Conservation (phyloP, 2,329 filamentous ascomycete genomes). For the Fusarium liriodendri region DNA sequence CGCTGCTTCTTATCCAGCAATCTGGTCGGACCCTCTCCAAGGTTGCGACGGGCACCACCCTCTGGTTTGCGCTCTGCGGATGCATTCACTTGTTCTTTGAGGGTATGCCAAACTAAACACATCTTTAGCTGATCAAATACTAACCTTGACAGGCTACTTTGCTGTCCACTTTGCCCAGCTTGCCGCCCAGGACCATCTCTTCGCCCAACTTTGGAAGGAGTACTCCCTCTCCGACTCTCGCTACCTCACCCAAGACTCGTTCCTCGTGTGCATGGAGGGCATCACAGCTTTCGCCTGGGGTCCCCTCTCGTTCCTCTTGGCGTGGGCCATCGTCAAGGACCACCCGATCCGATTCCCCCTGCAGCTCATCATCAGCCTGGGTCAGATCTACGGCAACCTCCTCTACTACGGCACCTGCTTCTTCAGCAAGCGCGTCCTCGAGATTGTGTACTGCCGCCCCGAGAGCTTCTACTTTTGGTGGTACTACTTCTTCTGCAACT, state of each 20-base stretch:
- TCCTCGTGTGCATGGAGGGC: conserved; percentile 67
- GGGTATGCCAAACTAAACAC: conserved; percentile 37
- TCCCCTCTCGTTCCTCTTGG: conserved; percentile 61
- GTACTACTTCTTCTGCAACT: conserved; percentile 64
- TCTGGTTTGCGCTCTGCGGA: conserved; percentile 83
- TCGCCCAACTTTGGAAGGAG: conserved; percentile 69
- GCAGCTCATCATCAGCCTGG: conserved; percentile 59
- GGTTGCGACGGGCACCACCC: conserved; percentile 67
- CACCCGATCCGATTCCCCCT: conserved; percentile 61
- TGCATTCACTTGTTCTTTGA: conserved; percentile 59
- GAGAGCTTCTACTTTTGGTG: conserved; percentile 64
- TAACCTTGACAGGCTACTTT: conserved; percentile 57
- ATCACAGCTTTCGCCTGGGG: conserved; percentile 66
- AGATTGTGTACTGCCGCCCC: conserved; percentile 59
- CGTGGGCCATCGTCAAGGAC: conserved; percentile 55
- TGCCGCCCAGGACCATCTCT: conserved; percentile 53
- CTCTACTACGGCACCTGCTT: conserved; percentile 63
- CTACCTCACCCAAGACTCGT: conserved; percentile 64
- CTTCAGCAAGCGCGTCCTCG: conserved; percentile 54
- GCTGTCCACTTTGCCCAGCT: conserved; percentile 56
- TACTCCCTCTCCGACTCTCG: conserved; percentile 68
- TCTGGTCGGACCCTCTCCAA: conserved; percentile 63
- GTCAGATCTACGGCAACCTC: conserved; percentile 64
- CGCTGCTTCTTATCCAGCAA: conserved; percentile 64
- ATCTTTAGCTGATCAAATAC: neutral